Percentiles rank a stretch among this genome's conserved stretches.
Conservation (phyloP, 768 basidiomycete species). For the Hericium erinaceus region DNA sequence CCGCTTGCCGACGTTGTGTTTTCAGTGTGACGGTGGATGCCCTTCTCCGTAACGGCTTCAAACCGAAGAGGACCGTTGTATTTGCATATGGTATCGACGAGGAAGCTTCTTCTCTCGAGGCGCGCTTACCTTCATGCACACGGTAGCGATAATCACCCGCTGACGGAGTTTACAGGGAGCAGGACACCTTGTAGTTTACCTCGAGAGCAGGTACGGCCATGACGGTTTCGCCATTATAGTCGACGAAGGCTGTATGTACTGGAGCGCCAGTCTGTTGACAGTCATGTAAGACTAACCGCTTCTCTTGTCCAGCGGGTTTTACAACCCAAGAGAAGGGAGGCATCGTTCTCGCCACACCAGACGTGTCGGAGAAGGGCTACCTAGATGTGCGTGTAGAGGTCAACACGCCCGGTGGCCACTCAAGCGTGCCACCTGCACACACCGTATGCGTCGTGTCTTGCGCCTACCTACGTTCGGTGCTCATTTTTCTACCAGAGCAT, state of each 20-base stretch:
- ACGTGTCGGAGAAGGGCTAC: conserved; percentile 34
- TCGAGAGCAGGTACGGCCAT: conserved; percentile 24
- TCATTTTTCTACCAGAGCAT: conserved; percentile 27
- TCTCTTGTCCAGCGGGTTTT: conserved; percentile 14
- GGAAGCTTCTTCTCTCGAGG: conserved; percentile 2
- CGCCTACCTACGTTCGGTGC: not conserved
- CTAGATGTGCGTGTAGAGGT: conserved; percentile 34
- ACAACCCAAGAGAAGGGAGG: conserved; percentile 6
- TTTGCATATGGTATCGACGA: conserved; percentile 23
- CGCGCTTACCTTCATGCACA: no score
- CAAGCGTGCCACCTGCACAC: conserved; percentile 41
- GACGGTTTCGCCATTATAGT: conserved; percentile 31
- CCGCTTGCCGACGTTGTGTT: conserved; percentile 13
- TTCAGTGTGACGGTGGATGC: conserved; percentile 32
- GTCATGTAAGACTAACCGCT: conserved; percentile 9
- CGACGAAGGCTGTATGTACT: conserved; percentile 38
- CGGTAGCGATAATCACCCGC: no score
- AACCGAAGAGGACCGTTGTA: conserved; percentile 51
- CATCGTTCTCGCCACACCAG: conserved; percentile 15
- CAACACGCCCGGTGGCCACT: conserved; percentile 43
- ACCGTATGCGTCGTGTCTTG: conserved; percentile 28
- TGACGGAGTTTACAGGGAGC: not conserved
- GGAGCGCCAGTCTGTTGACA: conserved; percentile 14
- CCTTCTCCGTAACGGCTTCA: conserved; percentile 51
- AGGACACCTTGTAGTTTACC: not conserved